These are phyloP conservation scores for Nephelium lappaceum DNA, from an alignment of 345 rosid genomes.

Conservation along the genomic window DNA sequence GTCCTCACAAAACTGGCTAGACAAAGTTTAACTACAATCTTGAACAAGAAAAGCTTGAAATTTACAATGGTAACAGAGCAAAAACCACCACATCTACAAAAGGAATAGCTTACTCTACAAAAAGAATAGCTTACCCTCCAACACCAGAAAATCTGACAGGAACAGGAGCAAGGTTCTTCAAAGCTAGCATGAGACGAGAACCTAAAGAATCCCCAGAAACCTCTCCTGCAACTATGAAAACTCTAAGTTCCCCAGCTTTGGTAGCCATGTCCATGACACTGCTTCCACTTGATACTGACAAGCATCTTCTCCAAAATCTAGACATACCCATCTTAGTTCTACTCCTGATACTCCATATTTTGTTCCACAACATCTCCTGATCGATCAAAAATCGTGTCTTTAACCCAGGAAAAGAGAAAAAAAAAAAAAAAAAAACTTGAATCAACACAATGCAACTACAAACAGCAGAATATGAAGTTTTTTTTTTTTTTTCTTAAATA, in stretches of 20 bases:
- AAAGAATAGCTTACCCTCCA: conserved; percentile 69
- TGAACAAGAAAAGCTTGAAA: background rate
- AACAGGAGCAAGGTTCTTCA: conserved; percentile 65
- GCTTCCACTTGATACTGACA: conserved; percentile 41
- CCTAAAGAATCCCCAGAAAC: conserved; percentile 88
- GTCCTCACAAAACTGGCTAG: background rate
- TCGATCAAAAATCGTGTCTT: background rate
- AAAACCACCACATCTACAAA: background rate
- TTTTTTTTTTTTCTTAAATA: too few species aligned
- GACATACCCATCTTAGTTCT: conserved; percentile 9
- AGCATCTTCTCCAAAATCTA: conserved; percentile 26
- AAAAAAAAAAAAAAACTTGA: background rate
- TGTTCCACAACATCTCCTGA: background rate
- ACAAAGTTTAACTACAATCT: background rate
- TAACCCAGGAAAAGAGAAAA: background rate
- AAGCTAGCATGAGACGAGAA: conserved; percentile 82
- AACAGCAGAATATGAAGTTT: background rate
- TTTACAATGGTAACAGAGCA: background rate
- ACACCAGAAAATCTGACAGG: conserved; percentile 82
- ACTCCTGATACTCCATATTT: background rate
- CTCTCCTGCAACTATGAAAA: conserved; percentile 85
- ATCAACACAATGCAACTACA: background rate
- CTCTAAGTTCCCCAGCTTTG: conserved; percentile 75
- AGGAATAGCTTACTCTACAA: conserved; percentile 59
- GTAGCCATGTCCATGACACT: conserved; percentile 49